Evolutionary conservation across 768 basidiomycete species (phyloP).

Genomic region (Neoboletus magnificus): DNA sequence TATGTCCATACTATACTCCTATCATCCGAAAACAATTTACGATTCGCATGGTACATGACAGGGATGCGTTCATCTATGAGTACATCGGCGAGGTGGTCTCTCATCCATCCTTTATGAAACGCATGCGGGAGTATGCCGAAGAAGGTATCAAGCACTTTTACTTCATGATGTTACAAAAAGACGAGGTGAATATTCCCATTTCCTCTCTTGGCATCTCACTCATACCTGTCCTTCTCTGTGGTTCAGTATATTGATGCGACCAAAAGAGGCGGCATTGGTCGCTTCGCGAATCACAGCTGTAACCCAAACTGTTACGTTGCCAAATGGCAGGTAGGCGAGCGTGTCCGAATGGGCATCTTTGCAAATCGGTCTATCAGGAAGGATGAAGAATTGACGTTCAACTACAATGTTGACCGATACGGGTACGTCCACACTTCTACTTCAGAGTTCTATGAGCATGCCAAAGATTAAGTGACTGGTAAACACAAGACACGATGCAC

Average conservation of each 20-base stretch:
- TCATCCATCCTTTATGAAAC: conserved; percentile 80
- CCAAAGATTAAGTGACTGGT: not conserved
- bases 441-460: not conserved
- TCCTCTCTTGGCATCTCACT: not conserved
- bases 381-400: conserved; percentile 93
- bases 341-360: conserved; percentile 97
- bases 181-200: conserved; percentile 64
- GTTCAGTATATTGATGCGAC: conserved; percentile 94
- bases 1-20: conserved; percentile 34
- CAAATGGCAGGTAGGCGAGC: conserved; percentile 90
- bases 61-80: conserved; percentile 93
- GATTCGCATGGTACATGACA: conserved; percentile 31
- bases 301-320: conserved; percentile 97
- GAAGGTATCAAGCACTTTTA: conserved; percentile 97
- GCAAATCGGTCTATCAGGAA: conserved; percentile 75
- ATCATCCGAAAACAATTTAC: not conserved
- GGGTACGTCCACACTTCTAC: conserved; percentile 55
- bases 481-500: conserved; percentile 77
- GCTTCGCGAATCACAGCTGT: conserved; percentile 98
- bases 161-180: conserved; percentile 99
- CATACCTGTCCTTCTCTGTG: not conserved
- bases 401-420: conserved; percentile 99
- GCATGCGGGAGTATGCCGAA: conserved; percentile 90
- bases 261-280: conserved; percentile 92
- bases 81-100: conserved; percentile 97